Conservation (phyloP, 2,329 filamentous ascomycete genomes). For the Cordyceps tenuipes region DNA sequence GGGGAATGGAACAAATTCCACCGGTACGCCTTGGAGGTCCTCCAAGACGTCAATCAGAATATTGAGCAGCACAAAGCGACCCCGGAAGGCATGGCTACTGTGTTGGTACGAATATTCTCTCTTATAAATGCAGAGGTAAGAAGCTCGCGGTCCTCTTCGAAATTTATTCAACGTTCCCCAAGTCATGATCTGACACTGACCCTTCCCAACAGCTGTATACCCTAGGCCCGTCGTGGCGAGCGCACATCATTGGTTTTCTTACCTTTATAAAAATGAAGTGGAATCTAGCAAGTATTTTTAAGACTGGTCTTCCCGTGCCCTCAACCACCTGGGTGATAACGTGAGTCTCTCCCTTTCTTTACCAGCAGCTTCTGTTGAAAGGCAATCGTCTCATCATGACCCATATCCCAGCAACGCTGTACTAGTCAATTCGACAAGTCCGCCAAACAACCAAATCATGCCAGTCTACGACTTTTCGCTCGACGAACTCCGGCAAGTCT, state of each 20-base stretch:
- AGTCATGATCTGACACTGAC: neutral
- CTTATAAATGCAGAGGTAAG: slow-evolving; percentile 2
- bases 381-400: neutral
- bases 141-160: neutral
- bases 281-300: neutral
- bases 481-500: neutral
- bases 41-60: neutral
- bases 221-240: neutral
- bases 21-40: neutral
- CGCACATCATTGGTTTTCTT: slow-evolving; percentile 4
- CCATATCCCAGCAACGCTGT: neutral
- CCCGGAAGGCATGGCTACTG: neutral
- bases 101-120: slow-evolving; percentile 3
- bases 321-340: neutral
- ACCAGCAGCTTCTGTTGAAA: neutral
- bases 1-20: neutral
- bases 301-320: neutral
- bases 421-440: slow-evolving; percentile 1
- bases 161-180: neutral
- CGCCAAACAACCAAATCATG: neutral
- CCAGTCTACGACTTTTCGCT: neutral
- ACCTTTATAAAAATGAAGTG: neutral
- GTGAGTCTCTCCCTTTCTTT: neutral
- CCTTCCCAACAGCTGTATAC: neutral
- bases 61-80: neutral